Evolutionary conservation across 495 filamentous ascomycete species (phyloP).

Genomic region (Letharia columbiana): DNA sequence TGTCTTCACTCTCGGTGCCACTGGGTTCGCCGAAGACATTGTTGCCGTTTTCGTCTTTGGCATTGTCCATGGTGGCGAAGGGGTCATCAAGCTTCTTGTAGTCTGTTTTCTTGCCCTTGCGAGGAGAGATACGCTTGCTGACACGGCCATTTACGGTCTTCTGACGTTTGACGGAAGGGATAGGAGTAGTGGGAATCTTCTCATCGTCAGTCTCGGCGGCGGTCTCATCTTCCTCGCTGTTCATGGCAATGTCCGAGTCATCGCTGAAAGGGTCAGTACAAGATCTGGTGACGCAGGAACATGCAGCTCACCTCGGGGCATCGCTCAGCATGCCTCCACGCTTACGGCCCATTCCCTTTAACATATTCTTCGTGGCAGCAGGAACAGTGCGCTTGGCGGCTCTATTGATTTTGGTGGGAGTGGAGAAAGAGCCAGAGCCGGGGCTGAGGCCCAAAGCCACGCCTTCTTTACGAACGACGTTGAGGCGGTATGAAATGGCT

Average conservation of each 20-base stretch:
- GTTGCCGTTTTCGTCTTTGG: constrained; percentile 4
- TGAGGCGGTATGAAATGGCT: constrained; percentile 7
- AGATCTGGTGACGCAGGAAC: neutral
- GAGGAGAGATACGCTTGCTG: constrained; percentile 15
- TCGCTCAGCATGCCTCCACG: neutral
- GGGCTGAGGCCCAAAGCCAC: neutral
- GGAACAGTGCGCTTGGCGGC: neutral
- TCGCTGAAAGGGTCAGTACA: neutral
- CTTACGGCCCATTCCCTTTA: neutral
- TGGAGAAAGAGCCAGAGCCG: neutral
- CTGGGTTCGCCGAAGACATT: constrained; percentile 9
- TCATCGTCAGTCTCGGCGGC: neutral
- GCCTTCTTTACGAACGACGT: constrained; percentile 7
- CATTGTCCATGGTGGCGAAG: neutral
- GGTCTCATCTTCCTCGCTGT: neutral
- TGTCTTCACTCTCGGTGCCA: constrained; percentile 3
- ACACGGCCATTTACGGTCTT: constrained; percentile 8
- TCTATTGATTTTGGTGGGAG: neutral
- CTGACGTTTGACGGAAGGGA: neutral
- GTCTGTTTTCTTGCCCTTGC: constrained; percentile 2
- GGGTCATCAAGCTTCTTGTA: constrained; percentile 15
- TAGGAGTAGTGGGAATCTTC: neutral
- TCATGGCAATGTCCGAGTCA: neutral
- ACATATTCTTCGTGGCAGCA: neutral
- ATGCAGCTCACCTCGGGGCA: neutral